Percentiles rank a stretch among this genome's conserved stretches.
These are phyloP conservation scores for Podospora sp. DNA, from an alignment of 495 filamentous ascomycete species.

Conservation along the genomic window DNA sequence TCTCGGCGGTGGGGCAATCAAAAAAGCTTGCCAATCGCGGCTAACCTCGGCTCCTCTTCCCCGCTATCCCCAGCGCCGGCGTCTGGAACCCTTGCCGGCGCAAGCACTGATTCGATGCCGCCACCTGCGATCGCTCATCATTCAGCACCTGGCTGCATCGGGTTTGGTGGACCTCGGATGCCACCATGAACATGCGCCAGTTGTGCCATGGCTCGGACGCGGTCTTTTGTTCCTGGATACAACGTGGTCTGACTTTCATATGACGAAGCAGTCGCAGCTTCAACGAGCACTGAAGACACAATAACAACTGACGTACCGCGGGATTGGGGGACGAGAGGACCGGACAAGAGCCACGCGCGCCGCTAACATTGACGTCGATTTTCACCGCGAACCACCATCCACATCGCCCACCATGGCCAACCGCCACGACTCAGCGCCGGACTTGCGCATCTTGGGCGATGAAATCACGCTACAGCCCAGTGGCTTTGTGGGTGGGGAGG, in stretches of 20 bases:
- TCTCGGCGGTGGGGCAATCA: not conserved
- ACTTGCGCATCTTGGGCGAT: slow-evolving; percentile 79
- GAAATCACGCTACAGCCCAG: slow-evolving; percentile 79
- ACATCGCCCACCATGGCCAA: slow-evolving; percentile 6
- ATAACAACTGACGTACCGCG: not conserved
- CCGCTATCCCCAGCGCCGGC: slow-evolving; percentile 13
- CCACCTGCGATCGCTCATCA: not conserved
- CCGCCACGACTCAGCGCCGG: slow-evolving; percentile 63
- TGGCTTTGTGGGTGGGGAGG: slow-evolving; percentile 62
- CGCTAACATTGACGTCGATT: slow-evolving; percentile 18
- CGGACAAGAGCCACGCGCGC: not conserved
- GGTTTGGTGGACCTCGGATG: slow-evolving; percentile 14
- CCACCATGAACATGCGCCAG: slow-evolving; percentile 1
- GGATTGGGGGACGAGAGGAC: not conserved
- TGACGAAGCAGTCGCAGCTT: not conserved
- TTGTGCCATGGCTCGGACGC: not conserved
- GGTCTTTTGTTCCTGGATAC: not conserved
- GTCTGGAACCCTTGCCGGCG: not conserved
- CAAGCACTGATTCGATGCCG: not conserved
- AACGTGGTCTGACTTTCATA: slow-evolving; percentile 2
- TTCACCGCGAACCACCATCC: slow-evolving; percentile 24
- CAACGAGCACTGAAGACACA: not conserved
- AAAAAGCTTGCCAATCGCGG: slow-evolving; percentile 10
- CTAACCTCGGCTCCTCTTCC: slow-evolving; percentile 25
- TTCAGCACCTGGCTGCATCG: slow-evolving; percentile 2